Evolutionary conservation across 345 rosid genomes (phyloP), one percentile per base, ranked within the genome.

Genomic region (Populus alba): DNA sequence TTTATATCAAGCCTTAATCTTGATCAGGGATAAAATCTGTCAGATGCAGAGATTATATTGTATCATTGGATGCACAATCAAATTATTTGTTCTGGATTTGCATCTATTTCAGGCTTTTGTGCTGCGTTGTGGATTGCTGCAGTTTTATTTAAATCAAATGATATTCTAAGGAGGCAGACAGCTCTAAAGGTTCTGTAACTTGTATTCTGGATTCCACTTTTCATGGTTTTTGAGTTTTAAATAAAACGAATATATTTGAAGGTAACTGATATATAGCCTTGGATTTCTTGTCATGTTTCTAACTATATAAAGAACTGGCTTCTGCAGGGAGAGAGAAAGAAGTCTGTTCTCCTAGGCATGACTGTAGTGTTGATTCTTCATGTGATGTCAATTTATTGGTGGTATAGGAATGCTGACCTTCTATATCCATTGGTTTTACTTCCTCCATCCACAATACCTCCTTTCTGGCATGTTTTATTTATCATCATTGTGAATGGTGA

Each of bases 401-500:
- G 89, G 87, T 81, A 83, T 79, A 70, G 39, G 25, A 77, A 74
- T n/a, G 89, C 87, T 73, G 86, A 88, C 71, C 79, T 88, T 69
- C 73, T 89, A 73, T 87, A 86, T 69, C 89, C 91, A 17, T 77
- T 91, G 51, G 65, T 87, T 55, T 75, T 91, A 84, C 83, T 91
- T 81, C 92, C 92, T 80, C 90, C 92, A 25, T 86, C 78, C 72
- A 55, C 80, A 49, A 78, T 85, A 23, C 92, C 90, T 49, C 90
- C 87, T 63, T 91, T 89, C 73, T 89, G 94, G 94, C 91, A 88
- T 45, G 90, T 90, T 18, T 37, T 91, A 37, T 89, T 91, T 68
- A 81, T 87, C 81, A 86, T 88, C 72, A 38, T 87, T 81, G 87
- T 89, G 27, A 91, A 91, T 69, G 94, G 92, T 89, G 78, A 62